These are phyloP conservation scores for Cercospora sp. DNA, from an alignment of 2,329 filamentous ascomycete species.

Conservation along the genomic window DNA sequence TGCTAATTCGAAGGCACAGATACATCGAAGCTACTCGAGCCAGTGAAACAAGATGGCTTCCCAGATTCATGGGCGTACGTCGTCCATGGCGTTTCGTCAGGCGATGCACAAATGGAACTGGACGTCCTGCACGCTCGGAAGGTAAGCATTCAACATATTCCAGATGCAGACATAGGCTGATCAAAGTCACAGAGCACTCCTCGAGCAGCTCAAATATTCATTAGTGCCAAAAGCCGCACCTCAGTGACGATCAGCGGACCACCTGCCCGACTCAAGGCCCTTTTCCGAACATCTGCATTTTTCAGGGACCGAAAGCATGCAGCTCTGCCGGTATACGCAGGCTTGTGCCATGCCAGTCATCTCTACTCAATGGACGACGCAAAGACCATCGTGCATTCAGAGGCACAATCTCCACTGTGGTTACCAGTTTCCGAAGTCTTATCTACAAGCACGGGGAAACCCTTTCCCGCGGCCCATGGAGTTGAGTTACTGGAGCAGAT, in stretches of 20 bases:
- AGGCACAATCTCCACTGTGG: neutral
- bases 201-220: slow-evolving; percentile 31
- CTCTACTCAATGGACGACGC: slow-evolving; percentile 25
- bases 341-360: slow-evolving; percentile 36
- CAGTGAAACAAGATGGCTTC: slow-evolving; percentile 38
- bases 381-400: neutral
- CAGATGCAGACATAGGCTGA: neutral
- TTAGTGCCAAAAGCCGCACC: slow-evolving; percentile 33
- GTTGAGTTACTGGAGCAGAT: slow-evolving; percentile 27
- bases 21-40: slow-evolving; percentile 44
- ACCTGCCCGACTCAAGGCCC: slow-evolving; percentile 32
- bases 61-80: slow-evolving; percentile 48
- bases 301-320: slow-evolving; percentile 29
- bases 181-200: neutral
- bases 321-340: slow-evolving; percentile 33
- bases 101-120: slow-evolving; percentile 43
- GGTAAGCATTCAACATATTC: neutral
- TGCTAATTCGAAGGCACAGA: slow-evolving; percentile 23
- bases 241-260: slow-evolving; percentile 39
- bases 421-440: slow-evolving; percentile 35
- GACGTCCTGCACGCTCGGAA: slow-evolving; percentile 28
- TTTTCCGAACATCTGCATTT: slow-evolving; percentile 31
- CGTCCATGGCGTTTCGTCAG: slow-evolving; percentile 38
- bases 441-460: slow-evolving; percentile 38
- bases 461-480: slow-evolving; percentile 32